Conservation (phyloP, 768 basidiomycete species). For the Coprinopsis cinerea region DNA sequence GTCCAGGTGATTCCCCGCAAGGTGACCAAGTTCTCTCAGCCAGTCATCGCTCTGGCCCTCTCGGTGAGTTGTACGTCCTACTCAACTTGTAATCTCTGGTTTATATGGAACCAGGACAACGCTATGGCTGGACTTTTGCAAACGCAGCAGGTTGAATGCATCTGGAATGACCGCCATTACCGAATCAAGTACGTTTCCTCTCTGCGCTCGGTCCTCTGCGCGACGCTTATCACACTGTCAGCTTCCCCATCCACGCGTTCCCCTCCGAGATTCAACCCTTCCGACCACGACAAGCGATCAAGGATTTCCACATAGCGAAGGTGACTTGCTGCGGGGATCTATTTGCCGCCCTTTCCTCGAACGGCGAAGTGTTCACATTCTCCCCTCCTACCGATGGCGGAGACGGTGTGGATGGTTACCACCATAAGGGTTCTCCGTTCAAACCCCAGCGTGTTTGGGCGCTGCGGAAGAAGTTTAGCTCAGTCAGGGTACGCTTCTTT, state of each 20-base stretch:
- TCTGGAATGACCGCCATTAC: constrained; percentile 71
- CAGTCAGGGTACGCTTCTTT: constrained; percentile 53
- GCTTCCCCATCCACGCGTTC: constrained; percentile 75
- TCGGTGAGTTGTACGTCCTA: constrained; percentile 45
- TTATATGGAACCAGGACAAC: constrained; percentile 49
- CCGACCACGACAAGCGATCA: constrained; percentile 71
- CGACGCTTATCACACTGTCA: constrained; percentile 21
- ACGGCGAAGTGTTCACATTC: constrained; percentile 92
- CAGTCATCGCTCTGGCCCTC: constrained; percentile 67
- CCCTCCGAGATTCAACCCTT: constrained; percentile 73
- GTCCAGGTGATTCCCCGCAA: constrained; percentile 74
- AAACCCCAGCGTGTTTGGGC: constrained; percentile 93
- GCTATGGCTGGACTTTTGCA: constrained; percentile 78
- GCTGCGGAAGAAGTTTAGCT: constrained; percentile 77
- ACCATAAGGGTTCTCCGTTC: constrained; percentile 29
- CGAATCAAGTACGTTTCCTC: constrained; percentile 59
- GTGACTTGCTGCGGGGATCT: constrained; percentile 72
- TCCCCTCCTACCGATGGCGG: constrained; percentile 21
- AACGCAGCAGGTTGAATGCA: constrained; percentile 76
- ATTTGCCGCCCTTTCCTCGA: constrained; percentile 77
- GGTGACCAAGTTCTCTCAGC: constrained; percentile 69
- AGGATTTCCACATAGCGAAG: constrained; percentile 69
- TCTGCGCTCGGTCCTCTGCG: constrained; percentile 3
- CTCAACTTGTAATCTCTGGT: not conserved
- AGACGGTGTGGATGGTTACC: constrained; percentile 22